Evolutionary conservation across 2,329 filamentous ascomycete genomes (phyloP).

Genomic region (Fusarium anguioides): DNA sequence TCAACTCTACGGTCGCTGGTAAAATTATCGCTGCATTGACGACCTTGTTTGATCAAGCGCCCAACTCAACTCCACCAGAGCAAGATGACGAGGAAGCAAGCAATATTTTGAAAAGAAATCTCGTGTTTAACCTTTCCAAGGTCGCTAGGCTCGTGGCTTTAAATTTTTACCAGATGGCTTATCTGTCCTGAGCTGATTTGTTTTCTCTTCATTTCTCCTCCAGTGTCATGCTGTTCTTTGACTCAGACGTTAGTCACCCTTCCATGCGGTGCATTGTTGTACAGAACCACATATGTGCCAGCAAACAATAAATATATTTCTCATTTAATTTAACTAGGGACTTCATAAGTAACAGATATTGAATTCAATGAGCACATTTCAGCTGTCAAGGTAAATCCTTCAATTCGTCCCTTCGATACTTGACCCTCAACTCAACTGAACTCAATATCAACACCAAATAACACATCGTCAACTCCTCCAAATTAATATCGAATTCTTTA

Average conservation of each 20-base stretch:
- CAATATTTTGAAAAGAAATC: not conserved
- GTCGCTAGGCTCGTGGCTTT: not conserved
- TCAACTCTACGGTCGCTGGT: slow-evolving; percentile 18
- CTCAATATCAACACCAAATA: slow-evolving; percentile 5
- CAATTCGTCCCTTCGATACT: slow-evolving; percentile 11
- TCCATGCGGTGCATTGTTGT: slow-evolving; percentile 8
- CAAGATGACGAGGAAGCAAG: slow-evolving; percentile 5
- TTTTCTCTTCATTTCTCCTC: not conserved
- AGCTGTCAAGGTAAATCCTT: not conserved
- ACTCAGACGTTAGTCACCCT: not conserved
- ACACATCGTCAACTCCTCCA: slow-evolving; percentile 13
- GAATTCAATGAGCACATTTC: not conserved
- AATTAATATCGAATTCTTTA: slow-evolving; percentile 13
- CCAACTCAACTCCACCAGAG: slow-evolving; percentile 21
- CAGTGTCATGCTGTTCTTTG: not conserved
- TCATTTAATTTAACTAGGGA: slow-evolving; percentile 7
- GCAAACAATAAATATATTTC: slow-evolving; percentile 18
- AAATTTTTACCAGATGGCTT: not conserved
- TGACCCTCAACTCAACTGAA: slow-evolving; percentile 9
- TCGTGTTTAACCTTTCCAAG: not conserved
- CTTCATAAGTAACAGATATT: slow-evolving; percentile 15
- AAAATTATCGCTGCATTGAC: slow-evolving; percentile 27
- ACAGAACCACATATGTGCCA: slow-evolving; percentile 21
- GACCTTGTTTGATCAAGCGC: slow-evolving; percentile 37
- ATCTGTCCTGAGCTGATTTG: not conserved